Evolutionary conservation across 768 basidiomycete genomes (phyloP), one percentile per base, ranked within the genome.

Genomic region (Russula compacta): DNA sequence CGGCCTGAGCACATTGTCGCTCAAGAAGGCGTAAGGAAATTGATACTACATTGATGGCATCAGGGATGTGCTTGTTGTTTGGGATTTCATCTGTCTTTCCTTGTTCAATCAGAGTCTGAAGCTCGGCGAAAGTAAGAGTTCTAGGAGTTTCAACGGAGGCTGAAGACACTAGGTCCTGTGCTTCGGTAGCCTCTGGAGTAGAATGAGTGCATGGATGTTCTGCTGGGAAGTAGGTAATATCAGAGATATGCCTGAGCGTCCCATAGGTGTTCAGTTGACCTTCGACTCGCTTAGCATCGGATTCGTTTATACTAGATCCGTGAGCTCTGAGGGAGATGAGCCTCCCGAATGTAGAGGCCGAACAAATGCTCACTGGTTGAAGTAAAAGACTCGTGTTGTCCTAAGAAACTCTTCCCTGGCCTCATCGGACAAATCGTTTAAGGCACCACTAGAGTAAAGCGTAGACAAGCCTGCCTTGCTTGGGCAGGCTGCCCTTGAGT

Each of bases 1-100:
- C 54, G 59, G 49, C 12, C 33, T 39, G 43, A 54, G 36, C 36
- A 21, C n/a, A 6, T 19, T 8, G 21, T 21, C 58, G 44, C 29
- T 42, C 35, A 36, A 42, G 62, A 54, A 42, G 64, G 43, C 33
- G 52, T 33, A 14, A 52, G 1, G 1, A 43, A 32, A 9, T 19
- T 9, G 15, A 39, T 81, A 55, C 64, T 68, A 88, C 89, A 73
- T 85, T 87, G 39, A 91, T 66, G 2, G 69, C 73, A n/a, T 85
- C 77, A 0, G 85, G 83, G 48, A 92, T 88, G 56, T 78, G 61
- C 65, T 84, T 87, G 69, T 90, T 92, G 67, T 91, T 87, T 1
- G 89, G 89, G 40, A 92, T 89, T 69, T 83, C 73, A 64, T 88
- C 86, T 4, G 82, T 80, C 64, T 78, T 82, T 17, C 88, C 89